A percentile compares a stretch with the other conserved stretches of the same genome.
These are phyloP conservation scores for Sisymbrium altissimum DNA, from an alignment of 345 rosid species.

Conservation along the genomic window DNA sequence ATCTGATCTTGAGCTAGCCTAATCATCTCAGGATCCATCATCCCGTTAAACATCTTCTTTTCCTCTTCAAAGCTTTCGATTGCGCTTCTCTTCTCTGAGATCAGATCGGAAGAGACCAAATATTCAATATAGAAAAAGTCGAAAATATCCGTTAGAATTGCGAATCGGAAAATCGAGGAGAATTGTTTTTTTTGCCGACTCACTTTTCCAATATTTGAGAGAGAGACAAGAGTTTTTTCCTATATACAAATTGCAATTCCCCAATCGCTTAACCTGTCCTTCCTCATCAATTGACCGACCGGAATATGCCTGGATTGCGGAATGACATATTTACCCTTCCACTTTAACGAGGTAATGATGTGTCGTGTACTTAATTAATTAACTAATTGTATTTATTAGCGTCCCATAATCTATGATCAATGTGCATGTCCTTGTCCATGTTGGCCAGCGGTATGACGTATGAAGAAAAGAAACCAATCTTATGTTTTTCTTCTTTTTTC, in stretches of 20 bases:
- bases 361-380: background rate
- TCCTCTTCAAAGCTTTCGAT: background rate
- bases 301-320: conserved; percentile 6
- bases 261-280: background rate
- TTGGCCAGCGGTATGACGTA: no score
- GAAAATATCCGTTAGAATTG: background rate
- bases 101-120: conserved; percentile 9
- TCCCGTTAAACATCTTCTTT: conserved; percentile 60
- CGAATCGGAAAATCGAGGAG: conserved; percentile 19
- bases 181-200: conserved; percentile 7
- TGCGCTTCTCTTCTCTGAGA: background rate
- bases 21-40: conserved; percentile 96
- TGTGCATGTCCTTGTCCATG: conserved; percentile 21
- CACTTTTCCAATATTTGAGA: background rate
- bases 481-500: background rate
- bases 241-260: background rate
- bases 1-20: conserved; percentile 92
- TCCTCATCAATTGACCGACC: conserved; percentile 30
- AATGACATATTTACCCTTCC: conserved; percentile 7
- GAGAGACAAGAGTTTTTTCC: no score
- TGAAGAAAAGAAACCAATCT: background rate
- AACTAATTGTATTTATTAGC: background rate
- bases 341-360: background rate
- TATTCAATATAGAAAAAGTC: no score
- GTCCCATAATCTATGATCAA: background rate